Base-by-base conservation (phyloP, 2,329 filamentous ascomycete genomes). In the Alternaria gansuensis region DNA sequence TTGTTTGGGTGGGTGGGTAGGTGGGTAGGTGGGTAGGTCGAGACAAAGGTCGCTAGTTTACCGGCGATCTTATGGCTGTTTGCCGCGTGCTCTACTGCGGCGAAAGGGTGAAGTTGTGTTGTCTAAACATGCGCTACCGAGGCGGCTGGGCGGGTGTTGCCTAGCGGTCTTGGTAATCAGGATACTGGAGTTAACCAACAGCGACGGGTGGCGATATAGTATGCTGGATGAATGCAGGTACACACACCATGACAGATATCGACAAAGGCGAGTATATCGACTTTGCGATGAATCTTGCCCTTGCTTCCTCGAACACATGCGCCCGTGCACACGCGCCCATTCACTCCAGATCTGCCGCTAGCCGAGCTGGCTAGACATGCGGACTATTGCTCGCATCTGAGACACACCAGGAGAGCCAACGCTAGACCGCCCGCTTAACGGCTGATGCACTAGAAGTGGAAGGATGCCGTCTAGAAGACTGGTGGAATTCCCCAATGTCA, bases 281-380 rank as follows among this genome's bases (percentile, higher is more conserved):
- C 28, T 49, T 56, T 36, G 46, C 46, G 31, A 36, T 56, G 26
- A 40, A 17, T 29, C 13, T 26, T 45, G 40, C 37, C 21, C 45
- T 49, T n/a, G 45, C 43, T 48, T 44, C 40, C 46, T 26, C 36
- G 23, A 26, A 45, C 48, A 39, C 26, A 44, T 28, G 45, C 37
- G 39, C 49, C 58, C 59, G 59, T 62, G 59, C 59, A 44, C 55
- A 21, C 26, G 50, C 29, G 11, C 55, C 28, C 51, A 45, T 59
- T 59, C 55, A 62, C 55, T 48, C 59, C 39, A 49, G 55, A 61
- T 61, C 54, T 59, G 55, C 54, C 54, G 55, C 55, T 61, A 61
- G 46, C 45, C 43, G 51, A 59, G 46, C 40, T 39, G 51, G 28
- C 51, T 58, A 52, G 54, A 26, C 51, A 60, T 53, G 57, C 57